Percentiles rank a stretch among this genome's conserved stretches.
These are phyloP conservation scores for Dispira parvispora DNA, from an alignment of 192 early-diverging fungal species.

Conservation along the genomic window DNA sequence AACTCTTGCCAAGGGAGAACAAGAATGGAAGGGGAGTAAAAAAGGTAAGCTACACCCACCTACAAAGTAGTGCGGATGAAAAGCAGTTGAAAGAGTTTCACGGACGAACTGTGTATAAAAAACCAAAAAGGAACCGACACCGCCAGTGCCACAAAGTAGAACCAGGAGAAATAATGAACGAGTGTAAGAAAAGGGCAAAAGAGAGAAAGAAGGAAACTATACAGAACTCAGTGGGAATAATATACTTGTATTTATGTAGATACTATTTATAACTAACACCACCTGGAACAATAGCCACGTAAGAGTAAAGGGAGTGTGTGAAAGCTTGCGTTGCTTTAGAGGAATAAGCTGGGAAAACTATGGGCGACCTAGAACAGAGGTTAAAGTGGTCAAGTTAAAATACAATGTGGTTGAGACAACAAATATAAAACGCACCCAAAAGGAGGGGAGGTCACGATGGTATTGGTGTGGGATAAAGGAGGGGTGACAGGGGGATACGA, in stretches of 20 bases:
- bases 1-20: not conserved
- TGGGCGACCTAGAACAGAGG: not conserved
- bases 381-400: too few species aligned
- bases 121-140: not conserved
- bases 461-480: too few species aligned
- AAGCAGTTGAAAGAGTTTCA: not conserved
- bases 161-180: not conserved
- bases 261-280: not conserved
- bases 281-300: not conserved
- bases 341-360: too few species aligned
- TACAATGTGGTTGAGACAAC: too few species aligned
- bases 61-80: not conserved
- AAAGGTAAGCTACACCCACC: not conserved
- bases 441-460: too few species aligned
- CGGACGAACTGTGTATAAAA: not conserved
- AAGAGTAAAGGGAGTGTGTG: not conserved
- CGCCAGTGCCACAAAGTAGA: too few species aligned
- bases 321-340: not conserved
- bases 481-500: too few species aligned
- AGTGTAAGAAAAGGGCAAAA: not conserved
- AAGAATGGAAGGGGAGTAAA: not conserved
- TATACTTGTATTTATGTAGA: not conserved
- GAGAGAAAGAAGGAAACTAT: not conserved
- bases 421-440: too few species aligned
- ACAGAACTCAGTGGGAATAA: not conserved